Evolutionary conservation across 441 rosid species (phyloP).

Genomic region (Corymbia calophylla): DNA sequence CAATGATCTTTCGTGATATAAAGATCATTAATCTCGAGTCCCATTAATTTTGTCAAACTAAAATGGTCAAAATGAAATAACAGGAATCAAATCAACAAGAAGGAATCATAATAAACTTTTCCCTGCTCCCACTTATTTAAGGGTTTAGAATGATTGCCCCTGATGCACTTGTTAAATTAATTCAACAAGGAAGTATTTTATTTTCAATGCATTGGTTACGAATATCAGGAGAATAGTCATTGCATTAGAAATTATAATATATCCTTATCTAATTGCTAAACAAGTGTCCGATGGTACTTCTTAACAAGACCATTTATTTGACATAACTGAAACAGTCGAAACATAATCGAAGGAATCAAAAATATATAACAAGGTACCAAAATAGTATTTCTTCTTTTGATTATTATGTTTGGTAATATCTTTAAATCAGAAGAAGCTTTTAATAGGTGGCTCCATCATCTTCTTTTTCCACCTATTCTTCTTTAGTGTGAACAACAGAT

Average conservation of each 20-base stretch:
- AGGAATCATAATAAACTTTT: no score
- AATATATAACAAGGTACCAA: fast-evolving
- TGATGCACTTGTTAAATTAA: neutral
- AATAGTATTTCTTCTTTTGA: fast-evolving
- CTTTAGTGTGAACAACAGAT: no score
- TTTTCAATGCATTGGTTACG: no score
- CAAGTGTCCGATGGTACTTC: neutral
- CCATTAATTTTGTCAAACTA: no score
- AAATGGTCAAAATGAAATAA: neutral
- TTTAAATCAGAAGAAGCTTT: neutral
- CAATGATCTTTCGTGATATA: fast-evolving
- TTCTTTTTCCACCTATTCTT: neutral
- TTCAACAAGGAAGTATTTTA: fast-evolving
- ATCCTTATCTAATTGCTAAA: neutral
- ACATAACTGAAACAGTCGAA: neutral
- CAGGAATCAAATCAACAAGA: neutral
- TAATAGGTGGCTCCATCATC: neutral
- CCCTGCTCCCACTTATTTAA: neutral
- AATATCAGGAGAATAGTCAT: fast-evolving
- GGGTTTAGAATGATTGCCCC: neutral
- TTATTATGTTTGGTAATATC: no score
- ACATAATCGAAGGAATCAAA: neutral
- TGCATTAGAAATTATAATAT: no score
- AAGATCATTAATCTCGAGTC: neutral
- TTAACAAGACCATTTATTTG: neutral